Evolutionary conservation across 768 basidiomycete genomes (phyloP).

Genomic region (Pisolithus marmoratus): DNA sequence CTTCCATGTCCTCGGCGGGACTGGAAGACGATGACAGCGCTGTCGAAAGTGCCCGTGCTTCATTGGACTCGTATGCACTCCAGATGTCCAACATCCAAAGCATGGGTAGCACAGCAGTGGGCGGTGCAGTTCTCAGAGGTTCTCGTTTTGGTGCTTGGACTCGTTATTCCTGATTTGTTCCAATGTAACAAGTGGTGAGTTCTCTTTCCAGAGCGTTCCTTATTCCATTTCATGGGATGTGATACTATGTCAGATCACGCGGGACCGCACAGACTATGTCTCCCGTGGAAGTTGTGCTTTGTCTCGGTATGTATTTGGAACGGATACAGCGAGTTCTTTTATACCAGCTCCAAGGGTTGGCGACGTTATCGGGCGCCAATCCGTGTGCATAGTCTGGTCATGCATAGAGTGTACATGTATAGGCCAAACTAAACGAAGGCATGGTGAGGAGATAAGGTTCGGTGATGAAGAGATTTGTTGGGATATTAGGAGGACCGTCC

Average conservation of each 20-base stretch:
- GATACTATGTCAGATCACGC: slow-evolving; percentile 49
- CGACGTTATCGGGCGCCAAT: no score
- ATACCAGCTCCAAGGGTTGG: no score
- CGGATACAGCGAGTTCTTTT: no score
- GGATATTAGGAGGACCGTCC: no score
- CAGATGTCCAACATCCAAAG: slow-evolving; percentile 34
- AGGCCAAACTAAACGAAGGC: no score
- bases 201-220: neutral
- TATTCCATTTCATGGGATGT: neutral
- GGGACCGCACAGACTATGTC: slow-evolving; percentile 49
- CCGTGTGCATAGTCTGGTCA: no score
- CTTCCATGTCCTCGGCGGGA: neutral
- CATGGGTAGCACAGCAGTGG: slow-evolving; percentile 58
- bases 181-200: slow-evolving; percentile 51
- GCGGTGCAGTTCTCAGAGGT: slow-evolving; percentile 59
- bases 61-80: slow-evolving; percentile 18
- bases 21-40: slow-evolving; percentile 9
- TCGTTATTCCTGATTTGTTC: slow-evolving; percentile 79
- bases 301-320: no score
- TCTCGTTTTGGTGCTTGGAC: slow-evolving; percentile 92
- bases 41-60: slow-evolving; percentile 4
- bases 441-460: no score
- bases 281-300: no score
- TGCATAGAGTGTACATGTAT: no score
- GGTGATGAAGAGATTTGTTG: no score